Conservation (phyloP, 495 filamentous ascomycete species). For the Penicillium nucicola region DNA sequence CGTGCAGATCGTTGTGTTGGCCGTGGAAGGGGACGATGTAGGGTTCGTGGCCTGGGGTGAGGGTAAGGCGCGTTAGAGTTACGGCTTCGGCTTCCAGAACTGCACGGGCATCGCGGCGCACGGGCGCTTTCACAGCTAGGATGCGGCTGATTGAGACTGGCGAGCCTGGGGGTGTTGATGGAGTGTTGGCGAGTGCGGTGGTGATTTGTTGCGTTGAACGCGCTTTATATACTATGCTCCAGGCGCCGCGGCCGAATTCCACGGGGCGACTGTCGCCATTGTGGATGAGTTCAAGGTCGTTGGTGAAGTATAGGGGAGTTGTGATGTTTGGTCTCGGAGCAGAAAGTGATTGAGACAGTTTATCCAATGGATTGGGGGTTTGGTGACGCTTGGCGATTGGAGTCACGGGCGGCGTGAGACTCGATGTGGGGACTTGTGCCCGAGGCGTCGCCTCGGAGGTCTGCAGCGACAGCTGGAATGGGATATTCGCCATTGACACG, state of each 20-base stretch:
- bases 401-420: constrained; percentile 38
- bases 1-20: constrained; percentile 42
- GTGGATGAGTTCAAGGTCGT: constrained; percentile 33
- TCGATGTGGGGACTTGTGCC: constrained; percentile 5
- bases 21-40: constrained; percentile 57
- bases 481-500: constrained; percentile 8
- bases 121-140: constrained; percentile 55
- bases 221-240: constrained; percentile 60
- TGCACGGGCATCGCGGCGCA: constrained; percentile 43
- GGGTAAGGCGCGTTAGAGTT: constrained; percentile 47
- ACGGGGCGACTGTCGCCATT: constrained; percentile 24
- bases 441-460: neutral
- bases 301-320: constrained; percentile 27
- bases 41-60: constrained; percentile 25
- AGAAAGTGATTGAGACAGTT: neutral
- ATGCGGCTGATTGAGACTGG: constrained; percentile 32
- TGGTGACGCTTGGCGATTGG: constrained; percentile 24
- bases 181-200: neutral
- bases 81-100: constrained; percentile 52
- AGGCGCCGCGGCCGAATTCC: constrained; percentile 55
- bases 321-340: constrained; percentile 9
- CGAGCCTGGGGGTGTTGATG: constrained; percentile 45
- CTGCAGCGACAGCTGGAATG: constrained; percentile 31
- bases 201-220: constrained; percentile 7
- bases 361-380: constrained; percentile 7